Evolutionary conservation across 306 rosid species (phyloP).

Genomic region (Castanopsis chinensis): DNA sequence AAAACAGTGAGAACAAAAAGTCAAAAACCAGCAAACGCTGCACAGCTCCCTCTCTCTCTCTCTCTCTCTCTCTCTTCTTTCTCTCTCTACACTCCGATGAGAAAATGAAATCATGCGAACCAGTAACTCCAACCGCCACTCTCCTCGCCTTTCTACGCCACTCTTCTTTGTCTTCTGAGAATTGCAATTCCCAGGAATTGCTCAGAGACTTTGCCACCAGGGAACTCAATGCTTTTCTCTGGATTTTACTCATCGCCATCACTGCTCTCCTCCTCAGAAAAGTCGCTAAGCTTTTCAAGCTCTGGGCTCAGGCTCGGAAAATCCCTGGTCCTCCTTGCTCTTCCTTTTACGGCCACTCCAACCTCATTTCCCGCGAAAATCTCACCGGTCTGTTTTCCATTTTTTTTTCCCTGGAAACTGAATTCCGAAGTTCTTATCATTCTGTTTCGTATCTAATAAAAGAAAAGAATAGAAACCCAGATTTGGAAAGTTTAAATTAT

Average conservation of each 20-base stretch:
- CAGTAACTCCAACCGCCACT: slow-evolving; percentile 12
- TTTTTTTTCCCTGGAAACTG: not conserved
- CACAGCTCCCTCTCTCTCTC: not conserved
- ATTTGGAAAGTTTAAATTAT: not conserved
- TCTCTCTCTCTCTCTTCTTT: not conserved
- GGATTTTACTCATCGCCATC: slow-evolving; percentile 52
- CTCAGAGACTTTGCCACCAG: slow-evolving; percentile 50
- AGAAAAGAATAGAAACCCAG: no score
- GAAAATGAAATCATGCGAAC: slow-evolving; percentile 47
- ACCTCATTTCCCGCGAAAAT: slow-evolving; percentile 47
- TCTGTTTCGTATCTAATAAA: no score
- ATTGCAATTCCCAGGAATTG: slow-evolving; percentile 16
- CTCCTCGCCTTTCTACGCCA: slow-evolving; percentile 40
- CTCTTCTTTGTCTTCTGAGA: not conserved
- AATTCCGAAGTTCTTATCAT: no score
- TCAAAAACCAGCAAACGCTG: not conserved
- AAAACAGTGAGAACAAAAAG: not conserved
- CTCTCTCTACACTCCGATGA: slow-evolving; percentile 19
- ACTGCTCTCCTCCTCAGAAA: slow-evolving; percentile 44
- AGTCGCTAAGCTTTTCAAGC: slow-evolving; percentile 26
- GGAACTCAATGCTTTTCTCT: slow-evolving; percentile 74
- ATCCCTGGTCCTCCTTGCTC: slow-evolving; percentile 67
- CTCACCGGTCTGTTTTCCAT: slow-evolving; percentile 38
- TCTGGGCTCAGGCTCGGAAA: slow-evolving; percentile 45
- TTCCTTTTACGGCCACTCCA: slow-evolving; percentile 55